Base-by-base conservation (phyloP, 176 grass and related monocot genomes). In the Rhipidocladum racemiflorum region DNA sequence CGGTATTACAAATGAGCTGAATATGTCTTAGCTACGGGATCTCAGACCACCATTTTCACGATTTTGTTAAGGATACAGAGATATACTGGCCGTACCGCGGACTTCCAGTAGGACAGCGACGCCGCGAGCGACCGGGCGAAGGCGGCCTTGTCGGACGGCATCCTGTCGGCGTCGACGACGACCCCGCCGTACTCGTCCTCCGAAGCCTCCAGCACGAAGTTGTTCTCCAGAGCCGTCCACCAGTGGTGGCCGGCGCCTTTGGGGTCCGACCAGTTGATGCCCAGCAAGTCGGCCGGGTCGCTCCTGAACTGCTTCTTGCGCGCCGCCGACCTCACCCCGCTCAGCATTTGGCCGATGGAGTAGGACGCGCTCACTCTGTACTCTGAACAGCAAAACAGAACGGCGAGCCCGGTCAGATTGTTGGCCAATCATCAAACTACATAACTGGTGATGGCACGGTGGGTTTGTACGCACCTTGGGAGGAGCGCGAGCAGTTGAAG, bases 181-280 rank as follows among this genome's bases (percentile, higher is more conserved):
- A 99, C 88, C 27, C 96, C 96, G n/a, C 91, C 91, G 77, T 99
- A 99, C 73, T 95, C 85, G 83, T 99, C 96, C 80, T 95, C 92
- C 2, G 77, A 65, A 20, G 88, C 45, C 75, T 99, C 87, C 10
- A 95, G 92, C 71, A 93, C 74, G 65, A 79, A 80, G 78, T 88
- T 88, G 81, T 90, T 61, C 83, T 90, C 78, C 13, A 90, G 78
- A 12, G 79, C 32, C 38, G 84, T 46, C 88, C 88, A 86, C 84
- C 84, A 82, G 50, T 42, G 88, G 28, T 18, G 49, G 43, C 14
- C n/a, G 23, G 13, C 15, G 74, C 32, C 9, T 46, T 17, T 40
- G 43, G 45, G 2, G 10, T 76, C 76, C 1, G 72, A 10, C 83
- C 72, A 81, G 78, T 2, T 82, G 65, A 59, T 55, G 57, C 78